phyloP scores from a whole-genome alignment of 176 grass and related monocot genomes.

The Pontederia paniculata region DNA sequence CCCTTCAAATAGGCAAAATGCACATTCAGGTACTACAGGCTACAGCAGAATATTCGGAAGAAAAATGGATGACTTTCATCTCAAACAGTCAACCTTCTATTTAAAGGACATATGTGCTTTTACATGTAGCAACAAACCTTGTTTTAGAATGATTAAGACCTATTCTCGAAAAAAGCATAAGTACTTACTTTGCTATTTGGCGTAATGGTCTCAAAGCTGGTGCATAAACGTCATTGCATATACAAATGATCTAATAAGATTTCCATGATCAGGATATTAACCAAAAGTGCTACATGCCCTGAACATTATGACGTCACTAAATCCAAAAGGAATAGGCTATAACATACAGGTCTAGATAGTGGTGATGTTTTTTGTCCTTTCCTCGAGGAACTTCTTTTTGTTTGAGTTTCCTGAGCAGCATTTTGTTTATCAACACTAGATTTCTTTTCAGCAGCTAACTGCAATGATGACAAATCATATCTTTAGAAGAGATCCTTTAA shows the following conservation, averaged over 20 bases:
- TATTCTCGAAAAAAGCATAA: conserved; percentile 12
- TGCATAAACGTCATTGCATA: conserved; percentile 98
- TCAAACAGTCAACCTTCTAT: background rate
- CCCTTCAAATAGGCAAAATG: conserved; percentile 41
- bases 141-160: conserved; percentile 1
- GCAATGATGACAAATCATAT: conserved; percentile 9
- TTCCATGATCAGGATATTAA: conserved; percentile 18
- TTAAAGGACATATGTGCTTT: background rate
- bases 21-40: background rate
- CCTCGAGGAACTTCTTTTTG: conserved; percentile 45
- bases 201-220: conserved; percentile 93
- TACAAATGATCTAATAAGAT: conserved; percentile 74
- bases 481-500: background rate
- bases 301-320: background rate
- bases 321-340: background rate
- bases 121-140: background rate
- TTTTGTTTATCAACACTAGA: conserved; percentile 39
- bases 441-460: conserved; percentile 78
- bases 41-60: conserved; percentile 1
- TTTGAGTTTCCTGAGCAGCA: conserved; percentile 27
- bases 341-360: conserved; percentile 71
- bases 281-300: too few species aligned
- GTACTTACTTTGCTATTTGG: conserved; percentile 86
- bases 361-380: conserved; percentile 58
- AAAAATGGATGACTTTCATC: too few species aligned